A percentile compares a stretch with the other conserved stretches of the same genome.
Conservation (phyloP, 1,284 basidiomycete genomes). For the Cutaneotrichosporon cutaneum region DNA sequence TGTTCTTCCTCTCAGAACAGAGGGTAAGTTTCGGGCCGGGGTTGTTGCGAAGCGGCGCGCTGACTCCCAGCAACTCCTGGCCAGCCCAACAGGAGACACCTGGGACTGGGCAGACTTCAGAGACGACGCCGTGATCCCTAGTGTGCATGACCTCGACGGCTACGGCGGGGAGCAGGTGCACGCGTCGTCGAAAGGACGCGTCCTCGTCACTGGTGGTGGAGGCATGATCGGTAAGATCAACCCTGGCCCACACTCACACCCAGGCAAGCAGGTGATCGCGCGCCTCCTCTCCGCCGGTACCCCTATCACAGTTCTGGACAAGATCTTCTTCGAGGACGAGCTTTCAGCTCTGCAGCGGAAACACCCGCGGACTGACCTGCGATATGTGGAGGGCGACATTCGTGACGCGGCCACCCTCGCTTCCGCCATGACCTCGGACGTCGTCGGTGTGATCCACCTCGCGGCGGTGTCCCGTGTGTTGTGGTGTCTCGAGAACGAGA, state of each 20-base stretch:
- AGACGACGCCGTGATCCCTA: conserved; percentile 4
- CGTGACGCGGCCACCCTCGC: conserved; percentile 24
- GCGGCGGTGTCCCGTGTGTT: conserved; percentile 39
- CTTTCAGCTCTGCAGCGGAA: conserved; percentile 20
- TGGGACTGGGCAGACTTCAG: conserved; percentile 4
- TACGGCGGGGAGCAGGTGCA: conserved; percentile 12
- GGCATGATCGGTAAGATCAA: conserved; percentile 20
- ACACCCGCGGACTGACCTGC: conserved; percentile 21
- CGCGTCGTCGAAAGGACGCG: conserved; percentile 3
- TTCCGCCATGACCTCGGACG: conserved; percentile 28
- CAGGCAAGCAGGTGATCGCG: conserved; percentile 32
- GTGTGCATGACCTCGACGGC: conserved; percentile 10
- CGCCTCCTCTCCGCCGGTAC: conserved; percentile 23
- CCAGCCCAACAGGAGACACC: not conserved
- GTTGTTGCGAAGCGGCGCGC: not conserved
- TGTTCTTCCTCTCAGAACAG: conserved; percentile 3
- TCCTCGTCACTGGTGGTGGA: conserved; percentile 22
- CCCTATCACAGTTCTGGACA: conserved; percentile 30
- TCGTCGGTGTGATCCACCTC: conserved; percentile 39
- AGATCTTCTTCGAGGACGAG: conserved; percentile 31
- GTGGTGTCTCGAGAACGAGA: conserved; percentile 39
- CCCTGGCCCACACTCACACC: not conserved
- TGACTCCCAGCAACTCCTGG: not conserved
- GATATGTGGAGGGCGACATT: conserved; percentile 31
- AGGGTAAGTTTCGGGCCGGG: not conserved